Evolutionary conservation across 345 rosid species (phyloP), one percentile per base, ranked within the genome.

Genomic region (Noccaea bulbosa): DNA sequence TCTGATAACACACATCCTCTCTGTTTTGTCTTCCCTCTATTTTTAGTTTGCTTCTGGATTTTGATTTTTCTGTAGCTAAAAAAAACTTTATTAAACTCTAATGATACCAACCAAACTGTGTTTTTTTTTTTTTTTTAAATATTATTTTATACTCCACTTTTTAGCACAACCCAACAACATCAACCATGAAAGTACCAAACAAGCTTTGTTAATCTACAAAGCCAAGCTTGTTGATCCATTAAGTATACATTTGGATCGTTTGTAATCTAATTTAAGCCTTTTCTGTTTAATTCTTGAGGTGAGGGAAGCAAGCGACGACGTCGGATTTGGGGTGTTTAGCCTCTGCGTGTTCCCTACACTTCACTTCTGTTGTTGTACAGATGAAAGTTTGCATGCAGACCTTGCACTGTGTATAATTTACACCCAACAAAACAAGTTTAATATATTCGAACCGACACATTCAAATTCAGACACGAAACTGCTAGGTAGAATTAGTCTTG

Each of bases 361-460:
- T 17, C 71, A 80, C 88, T 77, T 84, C 87, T 5, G 89, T 60
- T 30, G 87, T 86, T 15, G 90, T 85, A 57, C 88, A 82, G 9
- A 84, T 82, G 81, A 86, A 86, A 49, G 88, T 82, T 81, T 86
- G 90, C 88, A 85, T 88, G 78, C 93, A 88, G 38, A 86, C 90
- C 83, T 84, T 84, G 81, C 90, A 88, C 85, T 87, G 81, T 8
- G n/a, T 2, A 20, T n/a, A n/a, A n/a, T 5, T 2, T 6, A 14
- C 9, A 33, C 10, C 0, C 9, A 44, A 12, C 17, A 58, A 11
- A 11, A 8, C 11, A 46, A 3, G 17, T 24, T 17, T 37, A 37
- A 0, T 37, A 0, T 37, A 5, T 43, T 43, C 47, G 0, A 9
- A 11, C 9, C 1, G 8, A 7, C 27, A 9, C 38, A 10, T 14